Evolutionary conservation across 1,284 basidiomycete species (phyloP), one percentile per base, ranked within the genome.

Genomic region (Cystobasidium sp.): DNA sequence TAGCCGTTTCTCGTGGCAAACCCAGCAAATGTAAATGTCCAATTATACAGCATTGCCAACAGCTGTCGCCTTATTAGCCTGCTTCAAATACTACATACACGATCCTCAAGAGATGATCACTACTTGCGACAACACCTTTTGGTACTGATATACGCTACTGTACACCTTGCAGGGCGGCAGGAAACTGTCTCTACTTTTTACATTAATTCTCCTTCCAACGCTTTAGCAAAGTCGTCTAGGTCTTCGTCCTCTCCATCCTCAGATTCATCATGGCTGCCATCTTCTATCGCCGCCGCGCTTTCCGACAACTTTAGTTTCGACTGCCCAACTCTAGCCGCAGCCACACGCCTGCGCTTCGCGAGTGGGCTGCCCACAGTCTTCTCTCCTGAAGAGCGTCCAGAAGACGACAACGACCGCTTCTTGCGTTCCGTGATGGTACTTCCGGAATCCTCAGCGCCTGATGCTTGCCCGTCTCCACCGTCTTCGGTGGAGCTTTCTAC

Each of bases 191-290:
- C 39, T 14, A 73, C 43, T 51, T 41, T 46, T 37, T 58, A 73
- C 22, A 39, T 46, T 4, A 73, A 49, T 39, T 66, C 70, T 24
- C 63, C 70, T 59, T 73, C 70, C 10, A 73, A 53, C 14, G 70
- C 70, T 47, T 66, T 73, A 9, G 70, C 70, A 59, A 73, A 73
- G 58, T 73, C 70, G 37, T 73, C 70, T 22, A 73, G 31, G 37
- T 73, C 70, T 18, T 44, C 66, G 37, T 68, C 66, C n/a, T 73
- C 70, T 9, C 62, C 37, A 16, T 31, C 16, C 43, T 20, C 18
- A 53, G 44, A 12, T 18, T 53, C 56, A 22, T 7, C 52, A 4
- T 2, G 31, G 31, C 31, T 31, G 31, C 31, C 31, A 31, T 46
- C 58, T 46, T 31, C 69, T 20, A 31, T 24, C 10, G 46, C 39